These are phyloP conservation scores for Musa balbisiana DNA, from an alignment of 202 grass and related monocot species.

Conservation along the genomic window DNA sequence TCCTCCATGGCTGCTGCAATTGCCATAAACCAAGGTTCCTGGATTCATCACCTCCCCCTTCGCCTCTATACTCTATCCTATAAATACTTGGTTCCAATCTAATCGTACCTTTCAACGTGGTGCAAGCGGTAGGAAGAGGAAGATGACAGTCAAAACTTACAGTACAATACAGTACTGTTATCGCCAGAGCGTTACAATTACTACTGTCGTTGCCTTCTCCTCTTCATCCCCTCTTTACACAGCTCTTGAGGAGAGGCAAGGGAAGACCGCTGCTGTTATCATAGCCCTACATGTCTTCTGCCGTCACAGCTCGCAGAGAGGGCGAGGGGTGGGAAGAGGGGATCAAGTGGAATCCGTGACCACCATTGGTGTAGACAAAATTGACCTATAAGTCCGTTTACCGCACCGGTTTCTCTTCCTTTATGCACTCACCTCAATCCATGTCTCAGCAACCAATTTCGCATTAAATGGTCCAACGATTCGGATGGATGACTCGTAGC, in stretches of 20 bases:
- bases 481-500: too few relatives aligned
- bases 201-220: too few relatives aligned
- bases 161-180: not conserved
- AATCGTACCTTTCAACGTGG: not conserved
- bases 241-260: not conserved
- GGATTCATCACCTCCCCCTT: not conserved
- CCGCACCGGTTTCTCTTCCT: too few relatives aligned
- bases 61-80: not conserved
- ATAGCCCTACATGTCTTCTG: too few relatives aligned
- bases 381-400: not conserved
- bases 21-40: not conserved
- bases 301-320: too few relatives aligned
- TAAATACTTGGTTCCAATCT: not conserved
- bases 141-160: not conserved
- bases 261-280: too few relatives aligned
- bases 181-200: not conserved
- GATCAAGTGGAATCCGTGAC: not conserved
- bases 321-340: not conserved
- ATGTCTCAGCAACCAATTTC: too few relatives aligned
- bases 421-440: too few relatives aligned
- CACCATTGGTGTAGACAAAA: not conserved
- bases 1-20: slow-evolving; percentile 4
- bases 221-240: not conserved
- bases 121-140: not conserved
- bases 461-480: too few relatives aligned